Evolutionary conservation across 495 filamentous ascomycete genomes (phyloP), one percentile per base, ranked within the genome.

Genomic region (Trichoderma virens): DNA sequence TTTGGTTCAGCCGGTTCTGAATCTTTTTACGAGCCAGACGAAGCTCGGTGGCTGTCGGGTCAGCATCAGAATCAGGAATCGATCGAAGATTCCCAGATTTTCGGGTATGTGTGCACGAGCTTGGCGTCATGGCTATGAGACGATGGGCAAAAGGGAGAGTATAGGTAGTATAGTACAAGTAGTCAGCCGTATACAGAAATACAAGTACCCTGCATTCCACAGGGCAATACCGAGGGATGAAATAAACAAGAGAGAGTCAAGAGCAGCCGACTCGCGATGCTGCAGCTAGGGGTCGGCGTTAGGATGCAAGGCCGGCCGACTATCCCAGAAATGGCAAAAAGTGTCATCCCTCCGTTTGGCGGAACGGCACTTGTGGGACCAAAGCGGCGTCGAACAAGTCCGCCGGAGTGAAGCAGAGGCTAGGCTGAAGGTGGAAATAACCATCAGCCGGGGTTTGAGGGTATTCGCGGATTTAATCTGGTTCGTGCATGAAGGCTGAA

Each of bases 1-100:
- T 75, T 31, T 71, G 71, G 64, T 78, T 79, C 11, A 80, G 70
- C 65, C 78, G 67, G 63, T 72, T 80, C 68, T 80, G 73, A 59
- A 68, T 66, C 61, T 69, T 68, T 68, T 72, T 69, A 45, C 74
- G 69, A 56, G 68, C 69, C 13, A 28, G 25, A 27, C 51, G 51
- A 2, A 56, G 18, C 51, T 56, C 51, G 51, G 7, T 56, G 13
- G 51, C 20, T 47, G 43, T 23, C 20, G 23, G 14, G 41, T 16
- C 41, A 45, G 41, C 25, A 16, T 9, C 9, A 31, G 51, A 3
- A 3, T 16, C 13, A 25, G 13, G 11, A 20, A n/a, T n/a, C 25
- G 3, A 5, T 5, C 43, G 18, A 8, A 20, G 18, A 8, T 23
- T 7, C 18, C 18, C 6, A 35, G 34, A 35, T 35, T 6, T 13